phyloP scores from a whole-genome alignment of 306 rosid species.

The Gastrolobium villosum region DNA sequence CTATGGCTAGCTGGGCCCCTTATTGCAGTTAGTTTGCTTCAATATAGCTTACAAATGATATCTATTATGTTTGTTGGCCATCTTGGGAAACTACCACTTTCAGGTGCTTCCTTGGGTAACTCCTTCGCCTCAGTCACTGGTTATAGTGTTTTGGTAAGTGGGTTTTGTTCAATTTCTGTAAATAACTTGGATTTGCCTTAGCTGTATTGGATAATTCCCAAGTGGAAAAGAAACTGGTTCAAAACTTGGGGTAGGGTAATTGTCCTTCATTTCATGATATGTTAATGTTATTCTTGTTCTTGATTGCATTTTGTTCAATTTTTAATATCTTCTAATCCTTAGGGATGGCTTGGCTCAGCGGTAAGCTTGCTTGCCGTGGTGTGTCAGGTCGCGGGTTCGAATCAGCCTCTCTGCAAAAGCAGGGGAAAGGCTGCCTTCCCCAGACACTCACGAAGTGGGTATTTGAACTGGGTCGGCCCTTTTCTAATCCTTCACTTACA shows the following conservation, averaged over 20 bases:
- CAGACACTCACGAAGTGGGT: too few species aligned
- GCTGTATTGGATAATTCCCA: neutral
- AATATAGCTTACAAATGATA: slow-evolving; percentile 60
- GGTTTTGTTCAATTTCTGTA: slow-evolving; percentile 5
- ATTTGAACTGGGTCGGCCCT: too few species aligned
- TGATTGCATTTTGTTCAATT: neutral
- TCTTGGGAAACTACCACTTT: slow-evolving; percentile 62
- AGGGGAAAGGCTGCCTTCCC: too few species aligned
- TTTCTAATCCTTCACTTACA: too few species aligned
- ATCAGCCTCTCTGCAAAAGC: too few species aligned
- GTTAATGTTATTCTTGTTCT: neutral
- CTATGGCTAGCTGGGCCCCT: slow-evolving; percentile 67
- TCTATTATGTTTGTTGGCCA: slow-evolving; percentile 70
- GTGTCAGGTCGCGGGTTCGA: too few species aligned
- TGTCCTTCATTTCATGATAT: slow-evolving; percentile 2
- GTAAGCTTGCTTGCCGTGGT: too few species aligned
- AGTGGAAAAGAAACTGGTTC: slow-evolving; percentile 13
- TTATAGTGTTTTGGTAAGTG: slow-evolving; percentile 59
- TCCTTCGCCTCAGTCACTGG: slow-evolving; percentile 67
- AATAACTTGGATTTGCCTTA: neutral
- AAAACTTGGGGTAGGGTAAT: neutral
- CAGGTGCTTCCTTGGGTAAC: slow-evolving; percentile 66
- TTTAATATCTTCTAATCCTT: neutral
- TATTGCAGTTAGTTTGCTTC: slow-evolving; percentile 58
- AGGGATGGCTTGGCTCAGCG: too few species aligned